Evolutionary conservation across 2,329 filamentous ascomycete species (phyloP).

Genomic region (Cytospora piceicola): DNA sequence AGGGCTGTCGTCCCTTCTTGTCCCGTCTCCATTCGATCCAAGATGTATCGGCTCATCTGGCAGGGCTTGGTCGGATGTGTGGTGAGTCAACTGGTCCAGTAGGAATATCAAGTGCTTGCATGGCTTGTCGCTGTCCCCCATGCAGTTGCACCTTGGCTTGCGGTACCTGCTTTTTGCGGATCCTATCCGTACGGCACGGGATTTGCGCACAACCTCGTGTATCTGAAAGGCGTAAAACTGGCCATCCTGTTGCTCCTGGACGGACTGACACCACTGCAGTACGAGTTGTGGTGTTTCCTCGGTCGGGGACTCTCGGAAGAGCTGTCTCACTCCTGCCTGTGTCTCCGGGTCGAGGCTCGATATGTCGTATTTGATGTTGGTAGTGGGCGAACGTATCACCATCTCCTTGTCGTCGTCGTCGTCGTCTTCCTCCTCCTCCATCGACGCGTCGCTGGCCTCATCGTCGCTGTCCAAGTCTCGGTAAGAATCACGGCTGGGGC

Average conservation of each 20-base stretch:
- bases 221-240: conserved; percentile 60
- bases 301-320: conserved; percentile 41
- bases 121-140: conserved; percentile 39
- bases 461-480: conserved; percentile 36
- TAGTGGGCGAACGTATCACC: conserved; percentile 40
- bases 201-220: conserved; percentile 52
- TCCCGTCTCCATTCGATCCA: conserved; percentile 47
- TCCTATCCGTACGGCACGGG: conserved; percentile 55
- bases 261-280: conserved; percentile 53
- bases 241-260: conserved; percentile 39
- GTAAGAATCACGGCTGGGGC: conserved; percentile 31
- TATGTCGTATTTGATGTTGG: conserved; percentile 45
- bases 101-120: conserved; percentile 60
- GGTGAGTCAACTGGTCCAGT: conserved; percentile 55
- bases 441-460: conserved; percentile 19
- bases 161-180: conserved; percentile 45
- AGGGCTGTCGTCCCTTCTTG: conserved; percentile 51
- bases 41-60: conserved; percentile 36
- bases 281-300: conserved; percentile 53
- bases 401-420: conserved; percentile 32
- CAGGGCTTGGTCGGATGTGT: conserved; percentile 46
- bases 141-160: conserved; percentile 53
- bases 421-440: conserved; percentile 37
- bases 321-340: conserved; percentile 46
- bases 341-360: conserved; percentile 44